Evolutionary conservation across 1,284 basidiomycete species (phyloP), one percentile per base, ranked within the genome.

Genomic region (Marasmius oreades): DNA sequence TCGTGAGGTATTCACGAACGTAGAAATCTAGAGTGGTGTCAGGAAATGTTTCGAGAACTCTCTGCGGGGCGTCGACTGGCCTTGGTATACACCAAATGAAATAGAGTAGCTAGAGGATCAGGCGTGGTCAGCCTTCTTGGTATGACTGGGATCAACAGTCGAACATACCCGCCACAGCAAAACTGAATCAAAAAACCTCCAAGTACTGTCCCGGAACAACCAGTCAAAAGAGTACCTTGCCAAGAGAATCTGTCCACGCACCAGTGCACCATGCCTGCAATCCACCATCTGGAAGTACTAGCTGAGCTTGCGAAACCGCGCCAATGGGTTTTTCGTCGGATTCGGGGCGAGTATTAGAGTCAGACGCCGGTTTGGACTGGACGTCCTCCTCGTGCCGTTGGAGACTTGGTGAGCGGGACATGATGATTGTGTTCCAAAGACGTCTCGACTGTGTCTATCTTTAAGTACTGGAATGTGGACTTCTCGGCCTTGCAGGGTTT

Each of bases 11-110:
- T 33, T 62, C 59, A 3, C 67, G 67, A 2, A 67, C 66, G 55
- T 76, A 72, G 55, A 64, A 73, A 50, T 73, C 72, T 73, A 3
- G 28, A 18, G 26, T 33, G 3, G 2, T 3, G 18, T 22, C 20
- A 14, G n/a, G 61, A 58, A 61, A 52, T 4, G 11, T 28, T 2
- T 16, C 34, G 2, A 22, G 11, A 24, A 1, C 16, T n/a, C 45
- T 11, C 4, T 14, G 24, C 18, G 31, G 10, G 16, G 16, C 7
- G 34, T 20, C 45, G 14, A 23, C 55, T 24, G 52, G 64, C 74
- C 74, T 71, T 76, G 75, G 61, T 73, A 76, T 6, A 77, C 74
- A n/a, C 74, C 74, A 48, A 73, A 76, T 4, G 71, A 70, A 22
- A 63, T 66, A 3, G 67, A 56, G 47, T 75, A 73, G 37, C 74